Conservation (phyloP, 805 yeast species). For the Wickerhamiella azymoides region DNA sequence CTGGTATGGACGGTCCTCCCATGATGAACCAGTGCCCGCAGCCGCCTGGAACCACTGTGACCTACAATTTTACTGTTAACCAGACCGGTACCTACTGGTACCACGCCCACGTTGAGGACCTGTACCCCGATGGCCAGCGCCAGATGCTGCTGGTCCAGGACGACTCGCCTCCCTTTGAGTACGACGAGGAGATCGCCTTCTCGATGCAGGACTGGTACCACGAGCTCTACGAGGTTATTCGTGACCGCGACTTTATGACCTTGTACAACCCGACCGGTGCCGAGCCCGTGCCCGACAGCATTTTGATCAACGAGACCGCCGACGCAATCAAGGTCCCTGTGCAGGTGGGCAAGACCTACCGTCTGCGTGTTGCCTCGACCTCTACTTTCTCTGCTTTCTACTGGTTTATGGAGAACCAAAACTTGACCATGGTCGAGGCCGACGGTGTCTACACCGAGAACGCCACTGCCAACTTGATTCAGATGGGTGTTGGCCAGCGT, state of each 20-base stretch:
- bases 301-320: constrained; percentile 69
- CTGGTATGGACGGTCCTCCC: constrained; percentile 84
- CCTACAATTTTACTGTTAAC: constrained; percentile 79
- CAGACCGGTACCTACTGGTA: constrained; percentile 95
- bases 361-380: constrained; percentile 63
- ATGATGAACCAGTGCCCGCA: constrained; percentile 84
- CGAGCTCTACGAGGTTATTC: constrained; percentile 36
- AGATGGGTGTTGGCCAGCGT: constrained; percentile 85
- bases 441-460: constrained; percentile 83
- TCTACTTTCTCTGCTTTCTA: constrained; percentile 91
- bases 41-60: constrained; percentile 56
- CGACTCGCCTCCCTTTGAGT: constrained; percentile 51
- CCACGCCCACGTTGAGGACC: constrained; percentile 84
- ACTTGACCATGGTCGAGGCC: constrained; percentile 72
- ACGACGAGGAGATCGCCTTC: constrained; percentile 64
- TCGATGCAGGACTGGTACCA: constrained; percentile 86
- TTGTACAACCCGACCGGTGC: constrained; percentile 92
- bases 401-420: constrained; percentile 78
- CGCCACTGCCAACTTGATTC: constrained; percentile 52
- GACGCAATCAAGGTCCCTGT: constrained; percentile 39
- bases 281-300: constrained; percentile 82
- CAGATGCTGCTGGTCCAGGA: constrained; percentile 56
- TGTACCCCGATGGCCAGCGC: constrained; percentile 76
- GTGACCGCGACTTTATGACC: constrained; percentile 40
- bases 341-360: constrained; percentile 73